Evolutionary conservation across 345 rosid species (phyloP), one percentile per base, ranked within the genome.

Genomic region (Sonneratia caseolaris): DNA sequence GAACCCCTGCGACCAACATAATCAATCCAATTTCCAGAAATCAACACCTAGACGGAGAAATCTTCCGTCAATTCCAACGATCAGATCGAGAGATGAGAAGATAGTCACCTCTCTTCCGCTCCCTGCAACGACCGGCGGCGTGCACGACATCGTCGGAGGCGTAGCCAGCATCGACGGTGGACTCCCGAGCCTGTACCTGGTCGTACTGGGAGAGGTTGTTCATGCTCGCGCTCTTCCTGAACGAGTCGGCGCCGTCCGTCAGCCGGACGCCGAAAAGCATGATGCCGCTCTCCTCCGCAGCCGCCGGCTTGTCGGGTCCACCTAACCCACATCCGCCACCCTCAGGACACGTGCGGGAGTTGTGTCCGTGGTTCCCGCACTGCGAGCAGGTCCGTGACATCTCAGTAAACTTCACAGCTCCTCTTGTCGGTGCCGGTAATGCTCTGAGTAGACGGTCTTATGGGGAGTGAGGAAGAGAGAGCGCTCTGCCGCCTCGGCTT

Each of bases 201-300:
- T 89, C 88, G 49, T 88, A 91, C 73, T 94, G 86, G 36, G 96
- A 87, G 73, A 94, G 76, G 68, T 91, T 85, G 82, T 86, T 89
- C 87, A 94, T 80, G 79, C 97, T 91, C 14, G 92, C 98, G 64
- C 91, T 82, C 80, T 91, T 94, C 82, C 98, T 91, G 82, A 94
- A 85, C 37, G 91, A 82, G 96, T 86, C 86, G 82, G 85, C 84
- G 77, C 91, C 97, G 76, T 84, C 91, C 45, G 86, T 93, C 75
- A 94, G 86, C 57, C 88, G 82, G 13, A 94, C 96, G 1, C 98
- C 98, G 42, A 94, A 94, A 69, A 94, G 82, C 98, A 89, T 87
- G 72, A 94, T 79, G 84, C 89, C 96, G 38, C 80, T 79, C 37
- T 37, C 64, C 71, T 47, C 69, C 78, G 32, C 75, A 79, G 8